Evolutionary conservation across 2,329 filamentous ascomycete genomes (phyloP), one percentile per base, ranked within the genome.

Genomic region (Cladosporium cucumerinum): DNA sequence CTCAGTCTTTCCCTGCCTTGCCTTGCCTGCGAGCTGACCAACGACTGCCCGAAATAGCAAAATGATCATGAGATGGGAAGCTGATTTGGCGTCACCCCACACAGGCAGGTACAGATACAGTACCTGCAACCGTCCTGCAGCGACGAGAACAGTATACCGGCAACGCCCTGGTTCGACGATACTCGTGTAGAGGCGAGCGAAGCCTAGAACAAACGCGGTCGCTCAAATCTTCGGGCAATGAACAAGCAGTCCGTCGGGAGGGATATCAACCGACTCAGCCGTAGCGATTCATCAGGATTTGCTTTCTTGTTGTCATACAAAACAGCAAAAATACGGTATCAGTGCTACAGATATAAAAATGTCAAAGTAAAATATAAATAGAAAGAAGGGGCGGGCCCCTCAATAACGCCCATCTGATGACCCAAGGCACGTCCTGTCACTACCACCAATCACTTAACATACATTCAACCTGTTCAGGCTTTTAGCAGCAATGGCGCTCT

Each of bases 401-500:
- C n/a, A 21, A 21, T 12, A 23, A 46, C n/a, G n/a, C 39, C 39
- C 39, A 46, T 8, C 39, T 21, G 3, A 23, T 46, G 12, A 5
- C 23, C 39, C 39, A 46, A 12, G 14, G 2, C 39, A 43, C 39
- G 18, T 3, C 18, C 18, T 43, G 18, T 6, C 7, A 43, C 39
- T 21, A 43, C 39, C 39, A 43, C 18, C 6, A n/a, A 10, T 21
- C 7, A 7, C 12, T 14, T 12, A 14, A 30, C 49, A 52, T 64
- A 12, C 57, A 48, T 12, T 21, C 5, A 65, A 57, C 30, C 59
- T 64, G n/a, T 63, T 67, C 28, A 74, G 46, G 23, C 67, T 66
- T 36, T 69, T 63, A 10, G 67, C 80, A 16, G 79, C 78, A 2
- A 75, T 78, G 8, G 77, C 79, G 51, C 81, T 70, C 68, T 82